Evolutionary conservation across 2,329 filamentous ascomycete genomes (phyloP).

Genomic region (Phialocephala sp.): DNA sequence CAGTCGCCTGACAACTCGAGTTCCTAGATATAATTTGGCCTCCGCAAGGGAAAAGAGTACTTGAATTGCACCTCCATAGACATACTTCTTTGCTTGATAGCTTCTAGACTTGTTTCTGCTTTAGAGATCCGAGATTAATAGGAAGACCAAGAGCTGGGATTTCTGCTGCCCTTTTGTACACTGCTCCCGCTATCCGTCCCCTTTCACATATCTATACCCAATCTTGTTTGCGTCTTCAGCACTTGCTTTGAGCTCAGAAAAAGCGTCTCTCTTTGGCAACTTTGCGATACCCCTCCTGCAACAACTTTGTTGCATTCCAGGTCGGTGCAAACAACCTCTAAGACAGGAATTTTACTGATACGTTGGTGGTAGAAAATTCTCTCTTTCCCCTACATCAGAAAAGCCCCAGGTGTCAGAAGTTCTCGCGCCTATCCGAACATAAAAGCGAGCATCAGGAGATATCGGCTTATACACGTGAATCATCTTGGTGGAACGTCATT

Average conservation of each 20-base stretch:
- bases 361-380: background rate
- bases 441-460: slow-evolving; percentile 7
- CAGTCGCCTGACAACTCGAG: slow-evolving; percentile 12
- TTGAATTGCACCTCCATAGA: slow-evolving; percentile 14
- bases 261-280: background rate
- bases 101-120: slow-evolving; percentile 8
- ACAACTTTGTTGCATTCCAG: slow-evolving; percentile 2
- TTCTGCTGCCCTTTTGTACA: slow-evolving; percentile 22
- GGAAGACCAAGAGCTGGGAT: slow-evolving; percentile 44
- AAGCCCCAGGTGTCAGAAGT: slow-evolving; percentile 1
- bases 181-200: background rate
- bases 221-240: slow-evolving; percentile 7
- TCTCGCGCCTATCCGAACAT: background rate
- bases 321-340: background rate
- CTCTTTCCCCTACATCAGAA: background rate
- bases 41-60: slow-evolving; percentile 7
- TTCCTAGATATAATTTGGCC: slow-evolving; percentile 6
- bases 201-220: slow-evolving; percentile 14
- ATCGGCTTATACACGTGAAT: background rate
- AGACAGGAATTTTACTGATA: background rate
- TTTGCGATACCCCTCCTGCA: slow-evolving; percentile 4
- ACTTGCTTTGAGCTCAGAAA: slow-evolving; percentile 8
- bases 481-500: background rate
- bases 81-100: slow-evolving; percentile 19
- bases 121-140: slow-evolving; percentile 28